Percentiles rank a stretch among this genome's conserved stretches.
These are phyloP conservation scores for Nitzschia putrida DNA, from an alignment of 108 stramenopile genomes.

Conservation along the genomic window DNA sequence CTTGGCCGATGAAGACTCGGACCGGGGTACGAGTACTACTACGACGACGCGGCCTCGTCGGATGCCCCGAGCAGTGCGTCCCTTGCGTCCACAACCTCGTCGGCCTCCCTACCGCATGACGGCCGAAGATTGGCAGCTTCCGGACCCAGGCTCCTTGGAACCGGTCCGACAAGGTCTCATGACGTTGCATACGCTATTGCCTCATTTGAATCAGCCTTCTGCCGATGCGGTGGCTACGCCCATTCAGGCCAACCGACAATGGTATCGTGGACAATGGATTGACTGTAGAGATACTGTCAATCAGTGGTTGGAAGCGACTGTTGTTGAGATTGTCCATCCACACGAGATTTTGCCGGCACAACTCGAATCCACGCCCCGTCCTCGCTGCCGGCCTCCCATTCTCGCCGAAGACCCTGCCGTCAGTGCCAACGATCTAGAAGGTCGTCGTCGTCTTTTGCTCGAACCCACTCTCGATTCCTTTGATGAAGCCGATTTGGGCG, in stretches of 20 bases:
- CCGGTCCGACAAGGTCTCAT: slow-evolving; percentile 92
- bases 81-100: not conserved
- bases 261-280: slow-evolving; percentile 94
- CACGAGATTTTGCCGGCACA: slow-evolving; percentile 57
- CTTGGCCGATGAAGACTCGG: slow-evolving; percentile 11
- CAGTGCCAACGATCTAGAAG: slow-evolving; percentile 72
- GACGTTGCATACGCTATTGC: slow-evolving; percentile 88
- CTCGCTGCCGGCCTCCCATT: slow-evolving; percentile 16
- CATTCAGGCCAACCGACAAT: slow-evolving; percentile 68
- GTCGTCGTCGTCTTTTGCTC: slow-evolving; percentile 68
- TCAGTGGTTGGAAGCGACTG: slow-evolving; percentile 96
- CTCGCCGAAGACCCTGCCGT: slow-evolving; percentile 63
- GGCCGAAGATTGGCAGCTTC: slow-evolving; percentile 56
- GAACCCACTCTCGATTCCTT: slow-evolving; percentile 53
- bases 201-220: slow-evolving; percentile 27
- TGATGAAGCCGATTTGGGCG: slow-evolving; percentile 36
- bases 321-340: slow-evolving; percentile 82
- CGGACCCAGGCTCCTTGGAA: slow-evolving; percentile 84
- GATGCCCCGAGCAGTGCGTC: not conserved
- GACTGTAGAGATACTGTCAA: slow-evolving; percentile 95
- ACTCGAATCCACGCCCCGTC: not conserved
- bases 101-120: slow-evolving; percentile 62
- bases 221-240: slow-evolving; percentile 20
- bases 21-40: not conserved
- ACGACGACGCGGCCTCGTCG: slow-evolving; percentile 4